Base-by-base conservation (phyloP, 2,329 filamentous ascomycete genomes). In the Arachnomyces sp. region DNA sequence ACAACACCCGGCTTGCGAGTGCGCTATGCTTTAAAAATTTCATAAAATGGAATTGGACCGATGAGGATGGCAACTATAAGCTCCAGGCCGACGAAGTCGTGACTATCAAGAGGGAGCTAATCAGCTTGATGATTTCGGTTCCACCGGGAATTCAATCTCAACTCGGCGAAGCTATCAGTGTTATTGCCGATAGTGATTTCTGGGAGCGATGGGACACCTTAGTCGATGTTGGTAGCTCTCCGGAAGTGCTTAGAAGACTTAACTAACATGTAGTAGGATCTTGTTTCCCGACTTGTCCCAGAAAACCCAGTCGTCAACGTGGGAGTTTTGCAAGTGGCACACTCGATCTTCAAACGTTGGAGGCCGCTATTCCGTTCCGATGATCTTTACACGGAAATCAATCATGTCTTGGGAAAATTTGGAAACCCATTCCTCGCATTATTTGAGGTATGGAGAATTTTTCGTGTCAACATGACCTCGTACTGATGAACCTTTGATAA, bases 11-110 rank as follows among this genome's bases (percentile, higher is more conserved):
- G 47, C 79, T 98, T 31, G 79, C 90, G 5, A 86, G 84, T 55
- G 86, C 92, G 18, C 74, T 98, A 44, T 92, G 85, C 70, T 98
- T 98, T 77, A 98, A 98, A 69, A 98, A 98, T 71, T 94, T 94
- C 64, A 88, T 98, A 58, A 84, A 84, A 64, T 79, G 84, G 59
- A 92, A 88, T 71, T 98, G 93, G 79, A 85, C 87, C 71, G 86
- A 96, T 63, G 90, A 94, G 59, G 85, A 95, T 66, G 89, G 92
- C 58, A 82, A 84, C 63, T 92, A 98, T 72, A 92, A 89, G 67
- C 77, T 98, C 29, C 79, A 84, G 9, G 61, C 73, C 46, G 76
- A 85, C 51, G 92, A 96, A 70, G 89, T 98, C 29, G 67, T 71
- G 18, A 85, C 85, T 32, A 94, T 98, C 72, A 98, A 98, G 70